Base-by-base conservation (phyloP, 2,329 filamentous ascomycete species). In the Claviceps monticola region DNA sequence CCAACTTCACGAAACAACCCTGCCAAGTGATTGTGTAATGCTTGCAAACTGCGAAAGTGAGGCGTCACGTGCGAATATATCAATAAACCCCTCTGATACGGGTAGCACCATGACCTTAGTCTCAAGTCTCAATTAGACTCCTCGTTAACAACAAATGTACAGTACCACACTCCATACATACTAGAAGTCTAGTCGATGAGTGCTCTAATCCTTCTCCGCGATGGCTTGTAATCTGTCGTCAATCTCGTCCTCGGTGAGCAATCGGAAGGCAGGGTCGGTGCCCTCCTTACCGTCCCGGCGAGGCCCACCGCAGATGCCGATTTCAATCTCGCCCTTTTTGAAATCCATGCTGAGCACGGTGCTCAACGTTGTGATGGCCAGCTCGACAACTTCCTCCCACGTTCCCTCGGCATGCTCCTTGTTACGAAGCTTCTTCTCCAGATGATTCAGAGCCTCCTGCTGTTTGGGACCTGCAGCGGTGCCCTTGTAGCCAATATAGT, bases 361-460 rank as follows among this genome's bases (percentile, higher is more conserved):
- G 79, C 90, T 95, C 68, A 98, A 74, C 6, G 93, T 91, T 45
- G 88, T 87, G 68, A 98, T 98, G 54, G 88, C 93, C 62, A 97
- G 78, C 76, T 98, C 93, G 48, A 98, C 91, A 48, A 98, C 93
- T 55, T 98, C 93, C 70, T 95, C 88, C 93, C 93, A 98, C 65
- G 75, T 83, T 55, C 93, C 93, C 53, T 93, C 86, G 38, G 91
- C 93, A 62, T 79, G 77, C 64, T 97, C 90, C 82, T 96, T 96
- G 83, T 95, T 96, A 76, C 96, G 95, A 70, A 98, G 82, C 79
- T 97, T 97, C 84, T 97, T 97, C 80, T 98, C 93, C 54, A 98
- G 78, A 69, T 95, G 89, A 72, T 98, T 98, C 67, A 97, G 81
- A 56, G 93, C 93, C 77, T 98, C 93, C 70, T 98, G 93, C 70